phyloP scores from a whole-genome alignment of 2,329 filamentous ascomycete genomes.

The Fusarium paranaense region DNA sequence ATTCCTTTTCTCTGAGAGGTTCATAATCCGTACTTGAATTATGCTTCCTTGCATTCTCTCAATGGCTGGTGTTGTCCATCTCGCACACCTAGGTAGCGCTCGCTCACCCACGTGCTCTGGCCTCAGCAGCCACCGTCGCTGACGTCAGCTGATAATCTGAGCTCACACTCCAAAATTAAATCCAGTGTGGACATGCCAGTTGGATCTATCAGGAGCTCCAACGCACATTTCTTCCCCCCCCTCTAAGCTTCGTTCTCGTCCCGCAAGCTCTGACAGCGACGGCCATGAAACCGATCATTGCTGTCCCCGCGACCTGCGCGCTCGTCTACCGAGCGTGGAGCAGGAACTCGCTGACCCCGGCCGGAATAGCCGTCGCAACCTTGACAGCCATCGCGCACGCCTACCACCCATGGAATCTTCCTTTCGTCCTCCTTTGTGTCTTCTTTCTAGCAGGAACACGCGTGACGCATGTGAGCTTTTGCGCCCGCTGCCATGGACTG shows the following conservation, averaged over 20 bases:
- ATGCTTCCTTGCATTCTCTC: neutral
- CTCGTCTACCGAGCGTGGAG: constrained; percentile 76
- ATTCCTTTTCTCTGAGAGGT: neutral
- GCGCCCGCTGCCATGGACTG: neutral
- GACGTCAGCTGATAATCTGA: constrained; percentile 36
- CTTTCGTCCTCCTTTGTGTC: constrained; percentile 83
- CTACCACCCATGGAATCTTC: constrained; percentile 92
- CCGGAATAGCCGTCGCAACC: constrained; percentile 77
- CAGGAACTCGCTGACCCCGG: constrained; percentile 81
- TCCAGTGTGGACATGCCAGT: constrained; percentile 4
- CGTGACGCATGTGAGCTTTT: constrained; percentile 77
- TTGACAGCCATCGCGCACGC: constrained; percentile 84
- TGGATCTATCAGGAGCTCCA: constrained; percentile 12
- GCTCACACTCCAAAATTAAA: constrained; percentile 17
- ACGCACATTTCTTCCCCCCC: neutral
- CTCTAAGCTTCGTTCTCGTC: constrained; percentile 6
- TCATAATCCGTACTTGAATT: neutral
- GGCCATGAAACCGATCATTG: constrained; percentile 68
- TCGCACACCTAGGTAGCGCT: neutral
- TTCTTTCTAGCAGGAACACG: constrained; percentile 90
- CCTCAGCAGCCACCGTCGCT: constrained; percentile 11
- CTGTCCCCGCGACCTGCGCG: constrained; percentile 67
- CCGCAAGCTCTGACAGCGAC: constrained; percentile 12
- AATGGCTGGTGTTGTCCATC: neutral
- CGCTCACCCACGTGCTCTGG: neutral